Conservation (phyloP, 345 rosid genomes). For the Arabidopsis suecica region DNA sequence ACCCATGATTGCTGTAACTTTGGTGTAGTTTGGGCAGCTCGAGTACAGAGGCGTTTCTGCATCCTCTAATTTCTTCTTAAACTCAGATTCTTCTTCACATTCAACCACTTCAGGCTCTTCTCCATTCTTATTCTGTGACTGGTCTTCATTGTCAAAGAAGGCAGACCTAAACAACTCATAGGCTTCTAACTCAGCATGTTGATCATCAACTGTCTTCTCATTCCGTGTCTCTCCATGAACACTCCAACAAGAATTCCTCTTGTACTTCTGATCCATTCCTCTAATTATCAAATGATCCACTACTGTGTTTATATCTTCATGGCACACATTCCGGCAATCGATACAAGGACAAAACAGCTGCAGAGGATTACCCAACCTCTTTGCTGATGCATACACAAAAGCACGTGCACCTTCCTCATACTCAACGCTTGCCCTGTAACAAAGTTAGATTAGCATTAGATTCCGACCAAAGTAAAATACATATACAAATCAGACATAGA, state of each 20-base stretch:
- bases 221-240: not conserved
- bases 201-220: not conserved
- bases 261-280: not conserved
- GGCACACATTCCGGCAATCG: not conserved
- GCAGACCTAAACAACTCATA: too few relatives aligned
- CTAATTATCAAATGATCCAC: not conserved
- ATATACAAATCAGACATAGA: not conserved
- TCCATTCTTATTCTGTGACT: not conserved
- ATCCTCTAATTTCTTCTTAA: too few relatives aligned
- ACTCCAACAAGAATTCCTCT: not conserved
- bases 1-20: too few relatives aligned
- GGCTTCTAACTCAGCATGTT: not conserved
- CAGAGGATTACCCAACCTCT: not conserved
- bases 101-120: not conserved
- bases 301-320: too few relatives aligned
- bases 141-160: too few relatives aligned
- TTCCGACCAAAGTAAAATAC: too few relatives aligned
- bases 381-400: not conserved
- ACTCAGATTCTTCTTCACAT: not conserved
- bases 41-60: too few relatives aligned
- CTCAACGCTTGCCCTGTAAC: not conserved
- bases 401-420: not conserved
- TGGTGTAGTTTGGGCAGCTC: too few relatives aligned
- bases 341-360: not conserved
- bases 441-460: not conserved